Evolutionary conservation across 805 yeast genomes (phyloP).

Genomic region (Myxozyma nipponensis): DNA sequence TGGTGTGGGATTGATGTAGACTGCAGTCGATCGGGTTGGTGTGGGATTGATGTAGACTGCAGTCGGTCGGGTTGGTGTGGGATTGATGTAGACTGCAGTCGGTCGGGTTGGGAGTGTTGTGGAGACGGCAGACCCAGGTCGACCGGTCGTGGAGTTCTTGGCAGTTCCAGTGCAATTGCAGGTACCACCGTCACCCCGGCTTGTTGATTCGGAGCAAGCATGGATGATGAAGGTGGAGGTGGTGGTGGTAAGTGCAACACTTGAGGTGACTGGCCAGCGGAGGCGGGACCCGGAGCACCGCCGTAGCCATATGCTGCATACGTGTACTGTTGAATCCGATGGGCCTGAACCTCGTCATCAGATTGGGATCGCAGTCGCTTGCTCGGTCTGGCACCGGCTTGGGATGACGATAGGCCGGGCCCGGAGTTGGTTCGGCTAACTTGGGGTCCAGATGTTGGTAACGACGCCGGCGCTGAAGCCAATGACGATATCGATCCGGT

Average conservation of each 20-base stretch:
- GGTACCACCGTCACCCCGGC: background rate
- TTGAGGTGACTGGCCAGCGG: background rate
- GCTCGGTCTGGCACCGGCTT: too few relatives aligned
- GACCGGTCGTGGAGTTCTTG: background rate
- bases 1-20: too few relatives aligned
- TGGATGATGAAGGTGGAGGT: too few relatives aligned
- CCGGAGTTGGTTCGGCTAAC: too few relatives aligned
- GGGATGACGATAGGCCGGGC: too few relatives aligned
- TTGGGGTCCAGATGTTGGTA: background rate
- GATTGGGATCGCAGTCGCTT: background rate
- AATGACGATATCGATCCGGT: background rate
- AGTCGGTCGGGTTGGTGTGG: too few relatives aligned
- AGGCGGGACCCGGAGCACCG: background rate
- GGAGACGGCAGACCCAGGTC: background rate
- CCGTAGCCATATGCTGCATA: background rate
- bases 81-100: too few relatives aligned
- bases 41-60: too few relatives aligned
- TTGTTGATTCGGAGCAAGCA: background rate
- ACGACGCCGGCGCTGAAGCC: background rate
- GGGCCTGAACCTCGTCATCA: conserved; percentile 1
- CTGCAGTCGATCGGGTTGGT: too few relatives aligned
- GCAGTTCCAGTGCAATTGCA: background rate
- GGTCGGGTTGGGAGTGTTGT: background rate
- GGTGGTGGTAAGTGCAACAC: too few relatives aligned
- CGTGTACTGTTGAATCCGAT: background rate